Evolutionary conservation across 2,329 filamentous ascomycete genomes (phyloP), one percentile per base, ranked within the genome.

Genomic region (Calonectria naviculata): DNA sequence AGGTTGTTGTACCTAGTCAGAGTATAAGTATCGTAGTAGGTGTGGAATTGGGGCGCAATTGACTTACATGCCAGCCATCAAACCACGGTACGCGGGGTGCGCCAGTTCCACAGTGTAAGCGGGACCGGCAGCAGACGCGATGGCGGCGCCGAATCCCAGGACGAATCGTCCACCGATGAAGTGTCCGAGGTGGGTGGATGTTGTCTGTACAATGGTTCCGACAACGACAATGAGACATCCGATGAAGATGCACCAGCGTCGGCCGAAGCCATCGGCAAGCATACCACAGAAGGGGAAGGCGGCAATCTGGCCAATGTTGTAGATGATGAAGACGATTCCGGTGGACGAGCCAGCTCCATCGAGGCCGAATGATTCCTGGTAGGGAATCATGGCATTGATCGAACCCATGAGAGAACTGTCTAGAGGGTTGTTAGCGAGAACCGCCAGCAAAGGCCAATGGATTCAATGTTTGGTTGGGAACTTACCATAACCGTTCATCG

Each of bases 31-130:
- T 49, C 46, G 24, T 24, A 24, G 9, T 8, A 3, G 3, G 4
- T 7, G 3, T 1, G 31, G 17, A 2, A 54, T 17, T 38, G 24
- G 17, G 19, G 54, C 29, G 21, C 28, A 10, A 5, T 42, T 19
- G 2, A 47, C 67, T 65, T 84, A 79, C 70, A 91, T 87, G 61
- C 89, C 91, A 7, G 90, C 90, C 75, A 91, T 84, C 24, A 90
- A 84, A 26, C 89, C 90, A 73, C 91, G 86, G 80, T 89, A 91
- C 2, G 88, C 87, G 0, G 91, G 91, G 75, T 93, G 91, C 0
- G 90, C 86, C 46, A 92, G 85, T 77, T 93, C 91, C 49, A 90
- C 89, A 4, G 88, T 88, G 77, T 92, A 92, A 7, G 89, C 87
- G 0, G 91, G 91, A 0, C 87, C 90, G 4, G 90, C 89, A 10